Evolutionary conservation across 495 filamentous ascomycete species (phyloP).

Genomic region (Penicillium lividum): DNA sequence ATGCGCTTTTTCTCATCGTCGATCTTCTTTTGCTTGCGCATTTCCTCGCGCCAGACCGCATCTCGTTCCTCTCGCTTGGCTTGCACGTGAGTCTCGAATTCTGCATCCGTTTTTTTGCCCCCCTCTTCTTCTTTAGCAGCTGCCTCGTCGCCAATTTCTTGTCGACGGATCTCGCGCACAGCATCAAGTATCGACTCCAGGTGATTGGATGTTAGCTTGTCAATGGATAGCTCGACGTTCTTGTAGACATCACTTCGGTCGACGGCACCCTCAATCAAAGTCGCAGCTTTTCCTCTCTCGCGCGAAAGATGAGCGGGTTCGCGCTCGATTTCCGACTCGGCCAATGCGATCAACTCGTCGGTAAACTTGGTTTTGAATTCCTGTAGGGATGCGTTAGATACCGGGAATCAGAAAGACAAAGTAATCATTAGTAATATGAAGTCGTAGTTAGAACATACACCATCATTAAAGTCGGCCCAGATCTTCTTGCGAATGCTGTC

Average conservation of each 20-base stretch:
- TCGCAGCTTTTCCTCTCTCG: slow-evolving; percentile 76
- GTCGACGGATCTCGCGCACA: slow-evolving; percentile 66
- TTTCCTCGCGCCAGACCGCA: slow-evolving; percentile 62
- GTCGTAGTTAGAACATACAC: slow-evolving; percentile 51
- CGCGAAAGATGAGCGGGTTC: slow-evolving; percentile 74
- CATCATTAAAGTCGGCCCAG: slow-evolving; percentile 77
- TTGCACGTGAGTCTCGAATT: slow-evolving; percentile 74
- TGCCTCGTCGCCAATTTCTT: slow-evolving; percentile 73
- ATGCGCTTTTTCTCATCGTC: slow-evolving; percentile 68
- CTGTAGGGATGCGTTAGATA: slow-evolving; percentile 43
- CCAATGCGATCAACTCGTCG: slow-evolving; percentile 65
- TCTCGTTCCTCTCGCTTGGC: slow-evolving; percentile 64
- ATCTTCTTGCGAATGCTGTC: slow-evolving; percentile 79
- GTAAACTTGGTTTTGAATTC: slow-evolving; percentile 68
- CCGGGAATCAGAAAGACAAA: not conserved
- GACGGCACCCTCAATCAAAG: slow-evolving; percentile 82
- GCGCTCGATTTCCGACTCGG: slow-evolving; percentile 79
- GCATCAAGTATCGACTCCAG: slow-evolving; percentile 63
- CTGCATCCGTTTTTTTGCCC: slow-evolving; percentile 79
- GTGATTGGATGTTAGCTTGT: slow-evolving; percentile 65
- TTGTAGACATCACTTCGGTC: slow-evolving; percentile 82
- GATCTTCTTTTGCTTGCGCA: slow-evolving; percentile 59
- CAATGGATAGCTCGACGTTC: slow-evolving; percentile 65
- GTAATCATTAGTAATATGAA: slow-evolving; percentile 5
- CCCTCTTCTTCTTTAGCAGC: slow-evolving; percentile 66